Percentiles rank a stretch among this genome's conserved stretches.
Evolutionary conservation across 2,329 filamentous ascomycete species (phyloP).

Genomic region (Mariannaea sp.): DNA sequence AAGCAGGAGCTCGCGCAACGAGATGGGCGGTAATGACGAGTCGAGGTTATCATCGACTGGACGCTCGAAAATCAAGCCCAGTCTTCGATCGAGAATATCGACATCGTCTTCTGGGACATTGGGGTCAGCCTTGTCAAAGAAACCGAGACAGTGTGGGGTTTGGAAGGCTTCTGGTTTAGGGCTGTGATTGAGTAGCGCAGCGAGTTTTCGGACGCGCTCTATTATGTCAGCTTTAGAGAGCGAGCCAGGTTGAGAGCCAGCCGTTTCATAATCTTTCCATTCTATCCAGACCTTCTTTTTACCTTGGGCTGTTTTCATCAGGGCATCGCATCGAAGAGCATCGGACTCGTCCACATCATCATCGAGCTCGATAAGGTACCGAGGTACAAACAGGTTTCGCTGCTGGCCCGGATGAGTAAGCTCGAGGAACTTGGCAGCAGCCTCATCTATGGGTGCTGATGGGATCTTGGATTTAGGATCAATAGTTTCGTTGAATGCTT

Average conservation of each 20-base stretch:
- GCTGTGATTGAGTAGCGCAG: constrained; percentile 52
- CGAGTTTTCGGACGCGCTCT: constrained; percentile 52
- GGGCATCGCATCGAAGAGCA: constrained; percentile 47
- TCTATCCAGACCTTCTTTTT: constrained; percentile 53
- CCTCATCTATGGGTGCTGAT: constrained; percentile 42
- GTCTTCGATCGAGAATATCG: constrained; percentile 48
- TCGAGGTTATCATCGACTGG: constrained; percentile 46
- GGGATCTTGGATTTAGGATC: constrained; percentile 42
- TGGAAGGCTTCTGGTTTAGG: constrained; percentile 56
- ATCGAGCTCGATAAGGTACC: constrained; percentile 43
- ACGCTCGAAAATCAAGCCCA: constrained; percentile 60
- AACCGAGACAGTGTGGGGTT: constrained; percentile 56
- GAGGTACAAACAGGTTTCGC: constrained; percentile 43
- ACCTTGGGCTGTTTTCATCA: constrained; percentile 43
- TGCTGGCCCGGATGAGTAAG: constrained; percentile 43
- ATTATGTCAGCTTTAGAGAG: constrained; percentile 50
- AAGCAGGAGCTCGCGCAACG: constrained; percentile 53
- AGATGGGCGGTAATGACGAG: constrained; percentile 47
- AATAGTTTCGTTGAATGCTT: constrained; percentile 55
- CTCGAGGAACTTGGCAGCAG: constrained; percentile 46
- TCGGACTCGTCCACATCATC: constrained; percentile 41
- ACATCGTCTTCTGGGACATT: constrained; percentile 45
- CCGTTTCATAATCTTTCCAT: constrained; percentile 54
- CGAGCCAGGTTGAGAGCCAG: constrained; percentile 42
- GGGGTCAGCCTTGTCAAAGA: constrained; percentile 52